Conservation (phyloP, 2,329 filamentous ascomycete species). For the Penicillium sp. region DNA sequence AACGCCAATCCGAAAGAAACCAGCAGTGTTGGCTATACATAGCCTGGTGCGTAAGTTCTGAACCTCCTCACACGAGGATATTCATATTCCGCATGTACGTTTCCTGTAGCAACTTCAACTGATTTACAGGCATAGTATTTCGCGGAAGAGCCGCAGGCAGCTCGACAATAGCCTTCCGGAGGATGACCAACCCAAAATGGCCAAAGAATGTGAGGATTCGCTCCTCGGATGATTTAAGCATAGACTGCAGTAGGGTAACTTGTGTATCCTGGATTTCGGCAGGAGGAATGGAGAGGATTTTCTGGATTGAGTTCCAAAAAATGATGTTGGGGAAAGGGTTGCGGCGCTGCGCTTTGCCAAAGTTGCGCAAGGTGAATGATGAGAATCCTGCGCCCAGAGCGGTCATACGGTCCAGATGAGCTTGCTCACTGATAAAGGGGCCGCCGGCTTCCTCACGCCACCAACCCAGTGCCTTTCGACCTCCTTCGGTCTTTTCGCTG, state of each 20-base stretch:
- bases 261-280: slow-evolving; percentile 67
- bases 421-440: slow-evolving; percentile 61
- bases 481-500: slow-evolving; percentile 64
- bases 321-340: slow-evolving; percentile 73
- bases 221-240: slow-evolving; percentile 67
- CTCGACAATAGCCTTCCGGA: slow-evolving; percentile 67
- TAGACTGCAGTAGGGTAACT: slow-evolving; percentile 62
- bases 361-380: slow-evolving; percentile 75
- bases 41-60: background rate
- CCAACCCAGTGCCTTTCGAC: slow-evolving; percentile 69
- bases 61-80: slow-evolving; percentile 13
- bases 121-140: slow-evolving; percentile 36
- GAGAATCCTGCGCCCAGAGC: slow-evolving; percentile 81
- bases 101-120: slow-evolving; percentile 37
- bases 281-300: slow-evolving; percentile 69
- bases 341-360: slow-evolving; percentile 60
- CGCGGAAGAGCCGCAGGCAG: slow-evolving; percentile 52
- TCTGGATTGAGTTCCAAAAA: slow-evolving; percentile 76
- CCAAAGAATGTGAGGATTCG: slow-evolving; percentile 80
- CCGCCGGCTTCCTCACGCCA: slow-evolving; percentile 51
- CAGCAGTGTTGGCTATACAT: background rate
- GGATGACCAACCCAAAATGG: slow-evolving; percentile 63
- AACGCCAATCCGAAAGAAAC: background rate
- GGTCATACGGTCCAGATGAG: slow-evolving; percentile 76
- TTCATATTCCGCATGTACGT: slow-evolving; percentile 35